Evolutionary conservation across 2,329 filamentous ascomycete species (phyloP).

Genomic region (Ploettnerulaceae sp.): DNA sequence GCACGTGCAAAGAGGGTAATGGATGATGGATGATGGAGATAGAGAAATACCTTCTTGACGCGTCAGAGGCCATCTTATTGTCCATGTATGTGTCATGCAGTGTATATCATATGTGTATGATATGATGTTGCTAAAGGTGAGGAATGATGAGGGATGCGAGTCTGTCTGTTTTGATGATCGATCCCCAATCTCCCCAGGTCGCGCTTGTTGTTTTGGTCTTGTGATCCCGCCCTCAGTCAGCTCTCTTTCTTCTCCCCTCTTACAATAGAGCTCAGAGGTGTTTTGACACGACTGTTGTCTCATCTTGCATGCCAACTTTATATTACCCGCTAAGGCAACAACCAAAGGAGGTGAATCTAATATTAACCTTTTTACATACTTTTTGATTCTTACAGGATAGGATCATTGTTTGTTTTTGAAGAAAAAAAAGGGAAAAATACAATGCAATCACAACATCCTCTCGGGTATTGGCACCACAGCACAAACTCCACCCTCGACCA

Average conservation of each 20-base stretch:
- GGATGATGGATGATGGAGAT: neutral
- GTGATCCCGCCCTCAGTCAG: neutral
- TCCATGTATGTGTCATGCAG: constrained; percentile 8
- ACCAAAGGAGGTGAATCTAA: too few species aligned
- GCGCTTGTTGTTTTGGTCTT: neutral
- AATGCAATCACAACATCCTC: too few species aligned
- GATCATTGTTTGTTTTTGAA: neutral
- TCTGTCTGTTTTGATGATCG: neutral
- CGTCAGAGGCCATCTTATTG: constrained; percentile 28
- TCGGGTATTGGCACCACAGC: too few species aligned
- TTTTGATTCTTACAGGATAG: too few species aligned
- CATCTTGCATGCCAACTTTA: too few species aligned
- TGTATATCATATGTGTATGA: neutral
- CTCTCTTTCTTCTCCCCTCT: too few species aligned
- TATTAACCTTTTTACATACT: too few species aligned
- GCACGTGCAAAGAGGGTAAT: constrained; percentile 11
- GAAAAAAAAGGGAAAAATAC: too few species aligned
- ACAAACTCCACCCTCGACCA: constrained; percentile 5
- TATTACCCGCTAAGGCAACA: too few species aligned
- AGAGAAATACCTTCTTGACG: constrained; percentile 28
- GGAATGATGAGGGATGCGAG: neutral
- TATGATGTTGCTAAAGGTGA: neutral
- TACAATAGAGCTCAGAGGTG: too few species aligned
- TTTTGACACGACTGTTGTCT: too few species aligned
- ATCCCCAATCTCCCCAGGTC: too few species aligned